Conservation (phyloP, 441 rosid species). For the Euphorbia corollata region DNA sequence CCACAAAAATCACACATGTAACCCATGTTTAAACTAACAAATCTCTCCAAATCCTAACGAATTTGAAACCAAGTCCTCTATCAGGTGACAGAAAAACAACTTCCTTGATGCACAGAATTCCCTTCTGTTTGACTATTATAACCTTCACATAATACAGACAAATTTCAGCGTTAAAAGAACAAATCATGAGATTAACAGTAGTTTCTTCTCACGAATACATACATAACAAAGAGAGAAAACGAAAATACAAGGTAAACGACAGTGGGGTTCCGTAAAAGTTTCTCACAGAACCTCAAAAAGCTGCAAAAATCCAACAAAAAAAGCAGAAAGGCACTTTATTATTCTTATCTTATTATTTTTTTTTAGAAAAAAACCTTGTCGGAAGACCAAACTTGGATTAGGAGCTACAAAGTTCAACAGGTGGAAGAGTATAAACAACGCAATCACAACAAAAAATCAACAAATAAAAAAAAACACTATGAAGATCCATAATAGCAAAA, state of each 20-base stretch:
- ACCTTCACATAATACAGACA: conserved; percentile 18
- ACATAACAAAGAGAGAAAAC: neutral
- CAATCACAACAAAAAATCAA: neutral
- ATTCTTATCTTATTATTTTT: neutral
- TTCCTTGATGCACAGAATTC: conserved; percentile 6
- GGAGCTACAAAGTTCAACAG: neutral
- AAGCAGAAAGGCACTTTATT: neutral
- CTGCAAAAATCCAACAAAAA: neutral
- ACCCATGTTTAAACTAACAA: conserved; percentile 47
- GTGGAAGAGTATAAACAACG: neutral
- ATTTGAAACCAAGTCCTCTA: conserved; percentile 15
- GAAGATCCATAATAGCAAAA: neutral
- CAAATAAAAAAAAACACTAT: neutral
- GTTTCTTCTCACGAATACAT: neutral
- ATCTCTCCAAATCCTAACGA: conserved; percentile 13
- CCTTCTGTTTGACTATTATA: conserved; percentile 10
- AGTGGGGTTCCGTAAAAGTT: neutral
- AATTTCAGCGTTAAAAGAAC: conserved; percentile 9
- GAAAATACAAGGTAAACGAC: neutral
- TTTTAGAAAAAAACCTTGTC: neutral
- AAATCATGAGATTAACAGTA: neutral
- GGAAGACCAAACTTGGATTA: neutral
- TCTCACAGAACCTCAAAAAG: neutral
- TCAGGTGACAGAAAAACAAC: conserved; percentile 17
- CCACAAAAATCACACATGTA: conserved; percentile 88